Percentiles rank a stretch among this genome's conserved stretches.
Conservation (phyloP, 2,329 filamentous ascomycete genomes). For the Fusarium keratoplasticum region DNA sequence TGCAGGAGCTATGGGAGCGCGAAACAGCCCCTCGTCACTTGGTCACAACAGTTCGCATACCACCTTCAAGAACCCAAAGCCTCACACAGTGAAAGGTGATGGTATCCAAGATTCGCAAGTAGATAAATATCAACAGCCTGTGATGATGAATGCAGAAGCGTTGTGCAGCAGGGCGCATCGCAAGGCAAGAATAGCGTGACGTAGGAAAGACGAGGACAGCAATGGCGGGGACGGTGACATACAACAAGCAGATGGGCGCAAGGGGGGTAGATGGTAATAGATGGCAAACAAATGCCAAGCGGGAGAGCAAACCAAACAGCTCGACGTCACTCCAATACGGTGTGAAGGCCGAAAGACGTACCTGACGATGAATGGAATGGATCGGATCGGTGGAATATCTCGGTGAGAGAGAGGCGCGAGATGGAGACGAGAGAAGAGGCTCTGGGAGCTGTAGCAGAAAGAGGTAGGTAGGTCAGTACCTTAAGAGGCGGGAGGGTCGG, state of each 20-base stretch:
- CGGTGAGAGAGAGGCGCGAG: conserved; percentile 1
- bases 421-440: background rate
- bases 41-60: background rate
- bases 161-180: conserved; percentile 27
- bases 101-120: conserved; percentile 1
- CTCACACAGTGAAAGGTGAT: background rate
- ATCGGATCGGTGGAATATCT: conserved; percentile 5
- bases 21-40: conserved; percentile 22
- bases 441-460: background rate
- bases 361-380: conserved; percentile 17
- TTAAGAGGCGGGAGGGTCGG: conserved; percentile 7
- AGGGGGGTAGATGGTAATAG: background rate
- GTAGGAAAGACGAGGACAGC: conserved; percentile 34
- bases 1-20: conserved; percentile 29
- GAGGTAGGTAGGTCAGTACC: background rate
- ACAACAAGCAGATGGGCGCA: conserved; percentile 7
- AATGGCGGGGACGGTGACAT: conserved; percentile 27
- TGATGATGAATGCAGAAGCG: conserved; percentile 7
- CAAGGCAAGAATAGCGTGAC: conserved; percentile 37
- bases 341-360: conserved; percentile 21
- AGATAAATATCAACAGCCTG: conserved; percentile 4
- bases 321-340: conserved; percentile 5
- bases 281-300: background rate
- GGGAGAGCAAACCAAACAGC: background rate
- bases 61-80: background rate